Evolutionary conservation across 2,329 filamentous ascomycete species (phyloP), one percentile per base, ranked within the genome.

Genomic region (Sphaerulina vaccinii): DNA sequence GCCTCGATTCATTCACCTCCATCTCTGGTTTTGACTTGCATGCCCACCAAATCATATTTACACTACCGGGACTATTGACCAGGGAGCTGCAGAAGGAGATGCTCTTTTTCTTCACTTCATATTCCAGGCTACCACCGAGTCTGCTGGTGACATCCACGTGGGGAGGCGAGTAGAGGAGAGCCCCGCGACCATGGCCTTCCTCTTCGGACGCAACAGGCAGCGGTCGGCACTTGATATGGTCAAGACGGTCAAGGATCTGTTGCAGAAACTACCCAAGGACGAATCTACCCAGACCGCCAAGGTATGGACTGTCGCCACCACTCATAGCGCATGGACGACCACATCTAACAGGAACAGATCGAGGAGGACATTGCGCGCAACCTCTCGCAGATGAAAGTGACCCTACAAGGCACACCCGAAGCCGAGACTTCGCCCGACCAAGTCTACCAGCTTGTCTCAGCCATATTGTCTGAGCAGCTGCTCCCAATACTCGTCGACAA

Each of bases 401-500:
- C 93, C 54, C 82, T 99, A 11, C 92, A 97, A 77, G 93, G 92
- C 60, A 96, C 90, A 55, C 88, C 69, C 95, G 93, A 99, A 70
- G 79, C 84, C 63, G 91, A 96, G 71, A 85, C 86, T 63, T 88
- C 83, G 54, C 90, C 90, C 18, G 90, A 96, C 61, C 87, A 93
- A 71, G 87, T 96, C 55, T 87, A 89, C 68, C 84, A 91, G 66
- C 83, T 97, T 42, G 86, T 97, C 46, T 86, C 85, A 50, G 83
- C 87, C 59, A 83, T 95, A 56, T 87, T 96, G 63, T 84, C 91
- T 68, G 90, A 96, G 73, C 90, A 96, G 69, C 79, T 99, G 6
- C 83, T 99, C 37, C 88, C 88, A 63, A 79, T 88, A 45, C 85
- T 99, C 52, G 90, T 92, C 16, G 80, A 85, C 55, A 87, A 87